Percentiles rank a stretch among this genome's conserved stretches.
Conservation (phyloP, 2,329 filamentous ascomycete species). For the Plenodomus biglobosus region DNA sequence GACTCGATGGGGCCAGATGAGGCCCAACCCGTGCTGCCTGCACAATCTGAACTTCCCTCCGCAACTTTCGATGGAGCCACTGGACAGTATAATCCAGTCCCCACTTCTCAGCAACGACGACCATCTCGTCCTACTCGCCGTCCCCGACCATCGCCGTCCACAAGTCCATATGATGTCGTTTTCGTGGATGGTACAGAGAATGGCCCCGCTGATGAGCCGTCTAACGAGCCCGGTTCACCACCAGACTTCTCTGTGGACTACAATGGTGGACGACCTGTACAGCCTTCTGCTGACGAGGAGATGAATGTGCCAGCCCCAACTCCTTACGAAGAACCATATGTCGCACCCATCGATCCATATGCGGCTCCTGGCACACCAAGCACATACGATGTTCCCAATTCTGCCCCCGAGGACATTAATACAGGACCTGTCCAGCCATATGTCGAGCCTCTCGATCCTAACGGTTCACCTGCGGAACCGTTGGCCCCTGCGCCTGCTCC, state of each 20-base stretch:
- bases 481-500: neutral
- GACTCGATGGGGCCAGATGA: neutral
- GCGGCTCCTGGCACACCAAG: too few species aligned
- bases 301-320: too few species aligned
- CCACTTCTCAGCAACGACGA: neutral
- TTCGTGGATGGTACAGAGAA: constrained; percentile 17
- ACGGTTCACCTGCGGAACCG: neutral
- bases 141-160: neutral
- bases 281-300: neutral
- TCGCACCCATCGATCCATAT: too few species aligned
- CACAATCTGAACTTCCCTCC: neutral
- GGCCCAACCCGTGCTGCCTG: neutral
- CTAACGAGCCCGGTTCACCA: constrained; percentile 8
- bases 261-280: neutral
- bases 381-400: too few species aligned
- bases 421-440: neutral
- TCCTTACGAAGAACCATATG: too few species aligned
- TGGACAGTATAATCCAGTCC: neutral
- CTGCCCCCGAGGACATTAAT: neutral
- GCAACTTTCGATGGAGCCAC: neutral
- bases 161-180: constrained; percentile 12
- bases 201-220: constrained; percentile 6
- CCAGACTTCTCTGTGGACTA: constrained; percentile 6
- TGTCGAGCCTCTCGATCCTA: neutral
- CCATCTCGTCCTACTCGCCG: neutral